Percentiles rank a stretch among this genome's conserved stretches.
Evolutionary conservation across 1,284 basidiomycete species (phyloP).

Genomic region (Leccinum cinnamomeum): DNA sequence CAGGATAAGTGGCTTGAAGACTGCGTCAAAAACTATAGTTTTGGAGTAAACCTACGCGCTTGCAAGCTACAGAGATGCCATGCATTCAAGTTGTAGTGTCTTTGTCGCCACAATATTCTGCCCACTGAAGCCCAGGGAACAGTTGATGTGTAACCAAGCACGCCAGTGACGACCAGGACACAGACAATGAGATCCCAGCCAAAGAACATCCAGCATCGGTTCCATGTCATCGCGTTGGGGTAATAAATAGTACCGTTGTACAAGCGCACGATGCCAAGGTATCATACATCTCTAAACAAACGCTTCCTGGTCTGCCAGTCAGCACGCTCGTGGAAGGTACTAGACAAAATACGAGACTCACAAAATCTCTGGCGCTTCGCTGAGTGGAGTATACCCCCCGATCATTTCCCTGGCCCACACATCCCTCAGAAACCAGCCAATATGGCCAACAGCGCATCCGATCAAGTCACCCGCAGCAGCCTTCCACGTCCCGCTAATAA

Average conservation of each 20-base stretch:
- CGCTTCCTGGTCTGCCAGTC: slow-evolving; percentile 48
- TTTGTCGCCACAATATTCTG: neutral
- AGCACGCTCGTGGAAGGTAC: neutral
- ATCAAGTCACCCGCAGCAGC: slow-evolving; percentile 84
- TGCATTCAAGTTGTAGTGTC: neutral
- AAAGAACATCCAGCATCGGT: neutral
- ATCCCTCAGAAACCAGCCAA: slow-evolving; percentile 92
- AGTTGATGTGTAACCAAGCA: neutral
- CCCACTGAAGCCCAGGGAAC: neutral
- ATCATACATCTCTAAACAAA: slow-evolving; percentile 58
- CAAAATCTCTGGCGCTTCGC: slow-evolving; percentile 77
- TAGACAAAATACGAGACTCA: slow-evolving; percentile 47
- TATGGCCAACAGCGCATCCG: slow-evolving; percentile 88
- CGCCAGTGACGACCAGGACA: neutral
- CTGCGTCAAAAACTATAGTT: neutral
- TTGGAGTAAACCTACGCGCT: neutral
- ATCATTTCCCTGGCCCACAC: slow-evolving; percentile 94
- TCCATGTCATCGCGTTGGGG: neutral
- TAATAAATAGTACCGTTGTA: slow-evolving; percentile 8
- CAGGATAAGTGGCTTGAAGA: neutral
- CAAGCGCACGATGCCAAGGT: slow-evolving; percentile 5
- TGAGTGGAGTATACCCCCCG: slow-evolving; percentile 72
- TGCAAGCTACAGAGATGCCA: neutral
- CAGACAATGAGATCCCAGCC: neutral
- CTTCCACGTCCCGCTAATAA: slow-evolving; percentile 83